Conservation (phyloP, 768 basidiomycete species). For the Lactarius pseudohatsudake region DNA sequence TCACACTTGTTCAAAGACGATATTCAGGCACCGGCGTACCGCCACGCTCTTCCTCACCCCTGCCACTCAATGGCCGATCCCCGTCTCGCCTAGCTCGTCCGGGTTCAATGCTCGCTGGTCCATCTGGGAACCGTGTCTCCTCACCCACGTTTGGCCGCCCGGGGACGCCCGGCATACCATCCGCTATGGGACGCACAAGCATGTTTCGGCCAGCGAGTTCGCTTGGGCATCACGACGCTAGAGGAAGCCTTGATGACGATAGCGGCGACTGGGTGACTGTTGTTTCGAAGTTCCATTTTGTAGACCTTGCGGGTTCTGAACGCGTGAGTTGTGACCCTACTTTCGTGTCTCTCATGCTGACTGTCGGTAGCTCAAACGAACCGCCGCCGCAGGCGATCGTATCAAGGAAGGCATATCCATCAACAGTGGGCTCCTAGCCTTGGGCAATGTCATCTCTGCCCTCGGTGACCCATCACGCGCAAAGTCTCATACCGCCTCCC, state of each 20-base stretch:
- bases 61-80: slow-evolving; percentile 72
- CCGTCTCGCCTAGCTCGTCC: slow-evolving; percentile 78
- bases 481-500: slow-evolving; percentile 78
- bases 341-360: slow-evolving; percentile 13
- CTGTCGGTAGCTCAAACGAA: slow-evolving; percentile 78
- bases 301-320: slow-evolving; percentile 96
- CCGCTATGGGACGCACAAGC: slow-evolving; percentile 69
- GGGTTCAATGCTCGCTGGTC: slow-evolving; percentile 66
- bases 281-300: slow-evolving; percentile 96
- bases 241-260: slow-evolving; percentile 52
- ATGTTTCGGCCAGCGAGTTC: slow-evolving; percentile 73
- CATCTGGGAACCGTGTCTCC: slow-evolving; percentile 51
- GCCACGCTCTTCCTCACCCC: slow-evolving; percentile 74
- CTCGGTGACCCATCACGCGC: slow-evolving; percentile 90
- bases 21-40: slow-evolving; percentile 68
- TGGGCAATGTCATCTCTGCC: slow-evolving; percentile 98
- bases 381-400: slow-evolving; percentile 92
- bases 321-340: slow-evolving; percentile 52
- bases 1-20: slow-evolving; percentile 91
- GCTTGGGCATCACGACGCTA: slow-evolving; percentile 38
- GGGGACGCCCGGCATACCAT: slow-evolving; percentile 73
- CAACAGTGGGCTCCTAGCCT: slow-evolving; percentile 92
- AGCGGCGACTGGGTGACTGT: slow-evolving; percentile 85
- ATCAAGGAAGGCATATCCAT: slow-evolving; percentile 99
- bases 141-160: slow-evolving; percentile 81